Percentiles rank a stretch among this genome's conserved stretches.
These are phyloP conservation scores for Plasmodium coatneyi DNA, from an alignment of 169 alveolate species.

Conservation along the genomic window DNA sequence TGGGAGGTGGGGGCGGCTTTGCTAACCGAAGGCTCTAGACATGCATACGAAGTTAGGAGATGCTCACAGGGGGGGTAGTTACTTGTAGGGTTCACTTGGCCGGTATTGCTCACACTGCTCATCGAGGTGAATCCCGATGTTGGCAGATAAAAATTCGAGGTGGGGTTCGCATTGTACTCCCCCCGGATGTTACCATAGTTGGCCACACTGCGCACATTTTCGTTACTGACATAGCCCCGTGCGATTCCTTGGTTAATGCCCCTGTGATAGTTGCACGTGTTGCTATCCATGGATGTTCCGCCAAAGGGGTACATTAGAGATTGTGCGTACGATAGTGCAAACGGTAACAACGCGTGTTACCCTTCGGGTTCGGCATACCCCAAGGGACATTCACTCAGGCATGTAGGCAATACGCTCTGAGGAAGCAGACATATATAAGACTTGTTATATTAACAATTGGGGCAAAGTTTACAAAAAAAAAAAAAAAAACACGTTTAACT, in stretches of 20 bases:
- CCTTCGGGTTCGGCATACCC: background rate
- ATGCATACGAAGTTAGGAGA: background rate
- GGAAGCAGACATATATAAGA: background rate
- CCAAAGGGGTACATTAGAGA: background rate
- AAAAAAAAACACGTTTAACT: background rate
- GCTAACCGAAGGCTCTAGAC: background rate
- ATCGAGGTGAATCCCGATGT: background rate
- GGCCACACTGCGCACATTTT: conserved; percentile 15
- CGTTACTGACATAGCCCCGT: background rate
- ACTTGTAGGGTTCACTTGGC: background rate
- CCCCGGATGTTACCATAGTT: background rate
- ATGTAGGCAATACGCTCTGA: background rate
- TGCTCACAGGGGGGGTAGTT: background rate
- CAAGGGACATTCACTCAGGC: background rate
- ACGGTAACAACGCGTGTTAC: background rate
- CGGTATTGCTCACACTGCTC: background rate
- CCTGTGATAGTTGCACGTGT: conserved; percentile 12
- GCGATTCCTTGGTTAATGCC: background rate
- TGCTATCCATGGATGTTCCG: background rate
- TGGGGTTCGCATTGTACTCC: background rate
- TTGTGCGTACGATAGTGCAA: background rate
- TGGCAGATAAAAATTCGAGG: conserved; percentile 1
- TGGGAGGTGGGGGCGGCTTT: background rate
- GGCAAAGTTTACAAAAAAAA: background rate
- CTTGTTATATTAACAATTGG: background rate